Conservation (phyloP, 345 rosid species). For the Pelargonium nanum region DNA sequence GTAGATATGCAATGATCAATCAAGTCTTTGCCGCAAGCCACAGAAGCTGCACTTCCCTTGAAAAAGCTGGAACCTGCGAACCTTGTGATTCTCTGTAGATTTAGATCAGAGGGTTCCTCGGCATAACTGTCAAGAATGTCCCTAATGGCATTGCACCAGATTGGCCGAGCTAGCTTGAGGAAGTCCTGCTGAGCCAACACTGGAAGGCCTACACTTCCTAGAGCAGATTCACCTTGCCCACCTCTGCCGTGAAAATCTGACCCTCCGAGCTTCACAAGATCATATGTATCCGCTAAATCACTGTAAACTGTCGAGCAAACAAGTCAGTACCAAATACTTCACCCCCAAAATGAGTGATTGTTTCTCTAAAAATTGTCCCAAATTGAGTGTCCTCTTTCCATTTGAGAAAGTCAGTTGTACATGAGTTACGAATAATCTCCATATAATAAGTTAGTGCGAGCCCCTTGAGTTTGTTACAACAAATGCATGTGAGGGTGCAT, state of each 20-base stretch:
- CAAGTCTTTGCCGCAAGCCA: conserved; percentile 44
- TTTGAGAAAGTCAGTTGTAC: too few relatives aligned
- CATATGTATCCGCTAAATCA: conserved; percentile 64
- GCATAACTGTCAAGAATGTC: conserved; percentile 38
- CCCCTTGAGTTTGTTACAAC: too few relatives aligned
- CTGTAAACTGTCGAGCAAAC: conserved; percentile 43
- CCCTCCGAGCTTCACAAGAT: conserved; percentile 85
- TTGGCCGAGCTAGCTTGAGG: conserved; percentile 63
- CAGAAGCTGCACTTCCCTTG: conserved; percentile 26
- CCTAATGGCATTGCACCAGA: conserved; percentile 69
- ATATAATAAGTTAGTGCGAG: too few relatives aligned
- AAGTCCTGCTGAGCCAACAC: conserved; percentile 48
- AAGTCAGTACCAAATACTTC: not conserved
- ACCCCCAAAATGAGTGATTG: not conserved
- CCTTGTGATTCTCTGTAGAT: conserved; percentile 46
- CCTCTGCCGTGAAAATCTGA: conserved; percentile 90
- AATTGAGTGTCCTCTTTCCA: not conserved
- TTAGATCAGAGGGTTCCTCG: conserved; percentile 55
- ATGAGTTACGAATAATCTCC: too few relatives aligned
- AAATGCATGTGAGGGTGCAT: too few relatives aligned
- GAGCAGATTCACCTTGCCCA: conserved; percentile 65
- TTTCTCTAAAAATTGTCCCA: not conserved
- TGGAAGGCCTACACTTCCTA: conserved; percentile 80
- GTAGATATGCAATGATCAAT: conserved; percentile 42
- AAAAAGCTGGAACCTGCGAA: conserved; percentile 36